Conservation (phyloP, 2,329 filamentous ascomycete species). For the Aureobasidium sp. region DNA sequence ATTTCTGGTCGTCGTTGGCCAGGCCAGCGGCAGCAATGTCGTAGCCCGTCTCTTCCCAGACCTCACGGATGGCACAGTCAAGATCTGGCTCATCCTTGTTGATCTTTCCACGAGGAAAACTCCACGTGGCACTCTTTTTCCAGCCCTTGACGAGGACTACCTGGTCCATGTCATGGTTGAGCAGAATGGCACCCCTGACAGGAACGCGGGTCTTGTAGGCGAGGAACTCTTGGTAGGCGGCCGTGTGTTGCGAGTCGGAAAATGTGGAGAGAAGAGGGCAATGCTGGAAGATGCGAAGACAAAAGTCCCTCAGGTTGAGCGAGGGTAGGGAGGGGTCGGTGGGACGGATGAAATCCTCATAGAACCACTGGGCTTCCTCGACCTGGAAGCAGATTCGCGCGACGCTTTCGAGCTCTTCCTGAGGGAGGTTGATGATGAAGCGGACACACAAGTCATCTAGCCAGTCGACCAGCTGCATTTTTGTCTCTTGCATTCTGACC, state of each 20-base stretch:
- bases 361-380: conserved; percentile 99
- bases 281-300: conserved; percentile 83
- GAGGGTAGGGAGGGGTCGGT: conserved; percentile 76
- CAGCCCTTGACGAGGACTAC: conserved; percentile 91
- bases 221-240: conserved; percentile 84
- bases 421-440: conserved; percentile 94
- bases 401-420: conserved; percentile 80
- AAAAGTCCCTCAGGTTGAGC: conserved; percentile 77
- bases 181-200: conserved; percentile 84
- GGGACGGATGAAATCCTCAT: conserved; percentile 97
- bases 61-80: conserved; percentile 87
- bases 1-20: conserved; percentile 56
- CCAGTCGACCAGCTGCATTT: conserved; percentile 89
- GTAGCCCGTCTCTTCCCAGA: conserved; percentile 92
- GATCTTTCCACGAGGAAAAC: conserved; percentile 93
- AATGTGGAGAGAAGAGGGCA: conserved; percentile 81
- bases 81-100: conserved; percentile 94
- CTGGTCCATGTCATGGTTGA: conserved; percentile 90
- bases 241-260: conserved; percentile 65
- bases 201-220: conserved; percentile 92
- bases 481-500: conserved; percentile 62
- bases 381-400: conserved; percentile 97
- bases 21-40: conserved; percentile 69
- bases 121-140: conserved; percentile 96
- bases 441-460: conserved; percentile 96